Base-by-base conservation (phyloP, 371 early-diverging fungal genomes). In the Capillidium rhysosporum region DNA sequence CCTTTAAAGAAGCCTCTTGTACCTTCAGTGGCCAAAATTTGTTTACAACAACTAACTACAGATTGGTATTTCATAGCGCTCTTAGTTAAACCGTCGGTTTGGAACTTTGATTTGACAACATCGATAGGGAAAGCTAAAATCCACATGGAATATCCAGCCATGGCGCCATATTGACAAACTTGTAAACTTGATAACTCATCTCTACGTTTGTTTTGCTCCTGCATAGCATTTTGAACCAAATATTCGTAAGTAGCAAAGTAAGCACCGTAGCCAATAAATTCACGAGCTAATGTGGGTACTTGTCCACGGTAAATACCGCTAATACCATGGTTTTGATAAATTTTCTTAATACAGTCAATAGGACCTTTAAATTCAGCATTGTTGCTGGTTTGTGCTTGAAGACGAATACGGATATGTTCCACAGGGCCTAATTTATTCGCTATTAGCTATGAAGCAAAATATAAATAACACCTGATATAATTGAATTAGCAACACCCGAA, bases 291-390 rank as follows among this genome's bases (percentile, higher is more conserved):
- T 1, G 89, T 89, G 44, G 86, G 71, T 7, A 64, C 69, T 63
- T 85, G 81, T 1, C 92, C 92, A 59, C 82, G 80, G 71, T 82
- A 91, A 46, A 89, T 70, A 24, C 89, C 88, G 23, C 54, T 49
- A 16, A 80, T 57, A 23, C 90, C 90, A 52, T 80, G 69, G 40
- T 62, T 49, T n/a, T 71, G 63, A 59, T 84, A 79, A 51, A 84
- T 83, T 61, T 87, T 70, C 30, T 66, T 64, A 47, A 84, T 74
- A 54, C 80, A 81, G 63, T 86, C 86, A 21, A 80, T 58, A 7
- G 84, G 80, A 0, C 85, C 84, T 59, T 67, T 74, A 77, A 31
- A 39, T 21, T 30, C 61, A 54, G 1, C 59, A 1, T 59, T 46
- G 43, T 57, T 53, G 20, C 61, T 60, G 1, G 72, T 77, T 65